Base-by-base conservation (phyloP, 805 yeast species). In the Huiozyma sinensis region DNA sequence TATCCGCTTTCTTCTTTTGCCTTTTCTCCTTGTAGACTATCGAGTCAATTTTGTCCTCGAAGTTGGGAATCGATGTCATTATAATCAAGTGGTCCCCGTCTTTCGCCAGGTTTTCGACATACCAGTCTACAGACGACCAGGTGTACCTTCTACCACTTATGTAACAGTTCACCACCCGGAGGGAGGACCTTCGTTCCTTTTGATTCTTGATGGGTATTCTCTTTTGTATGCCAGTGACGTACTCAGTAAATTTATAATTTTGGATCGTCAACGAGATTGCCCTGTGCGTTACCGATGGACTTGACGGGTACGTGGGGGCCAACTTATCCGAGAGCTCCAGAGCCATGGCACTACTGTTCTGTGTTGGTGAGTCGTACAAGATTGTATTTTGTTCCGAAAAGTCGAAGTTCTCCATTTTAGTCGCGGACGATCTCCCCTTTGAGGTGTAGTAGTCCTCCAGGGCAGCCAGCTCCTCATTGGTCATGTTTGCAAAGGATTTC, bases 121-220 rank as follows among this genome's bases (percentile, higher is more conserved):
- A 70, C 85, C 86, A 81, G 57, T 81, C 88, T 7, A 79, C 64
- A 3, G 85, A 76, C 1, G 81, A 83, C 89, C 89, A 81, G 0
- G 88, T 80, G 60, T 79, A 86, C 41, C 68, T 68, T 46, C 86
- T 66, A 5, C 83, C 88, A 44, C 78, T 71, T 27, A 81, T 67
- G 56, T 79, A 81, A 38, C 81, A 77, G 57, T 76, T 61, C 8
- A 81, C 70, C 2, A 70, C 71, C 47, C 87, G 63, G 28, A 48
- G 17, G 5, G 45, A 38, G 5, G 51, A 43, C 6, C 43, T 45
- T 31, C 41, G 42, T 13, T 41, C 37, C 17, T 47, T 44, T 29
- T 44, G 44, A n/a, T 45, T 46, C 12, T 48, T 47, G 12, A 40
- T 30, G 29, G 42, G 38, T 6, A 47, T 33, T 31, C 37, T 43